Evolutionary conservation across 805 yeast species (phyloP), one percentile per base, ranked within the genome.

Genomic region (Myxozyma vanderwaltii): DNA sequence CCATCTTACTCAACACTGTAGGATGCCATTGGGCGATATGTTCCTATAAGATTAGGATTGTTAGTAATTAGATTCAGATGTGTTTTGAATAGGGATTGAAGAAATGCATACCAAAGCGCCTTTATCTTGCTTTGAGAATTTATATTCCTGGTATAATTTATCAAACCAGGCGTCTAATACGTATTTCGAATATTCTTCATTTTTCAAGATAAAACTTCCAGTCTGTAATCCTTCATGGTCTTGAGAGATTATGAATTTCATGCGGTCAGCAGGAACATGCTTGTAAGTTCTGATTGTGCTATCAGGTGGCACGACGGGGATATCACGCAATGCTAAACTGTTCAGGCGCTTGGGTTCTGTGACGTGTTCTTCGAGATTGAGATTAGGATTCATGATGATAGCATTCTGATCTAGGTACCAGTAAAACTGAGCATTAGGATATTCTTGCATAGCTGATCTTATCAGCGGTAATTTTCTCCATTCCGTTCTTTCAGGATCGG

Each of bases 1-100:
- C 86, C 2, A 94, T 79, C 68, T 84, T 86, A 55, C 87, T 80
- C 65, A 94, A 77, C 27, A 88, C 75, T 29, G 81, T 83, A 12
- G 97, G 96, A 71, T 92, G 99, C 99, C 98, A 94, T 73, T 90
- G 97, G 66, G 91, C 77, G 46, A 91, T 77, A 71, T 94, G 98
- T 23, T 63, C 66, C 61, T 57, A 7, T 8, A 19, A 2, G 3
- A 21, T 51, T 41, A 56, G 35, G 15, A 47, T 19, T 21, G 19
- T 17, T 15, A 27, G 12, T 33, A 17, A 8, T n/a, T 13, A 35
- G n/a, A 44, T 23, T n/a, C n/a, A n/a, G n/a, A n/a, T n/a, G n/a
- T n/a, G n/a, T n/a, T n/a, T n/a, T n/a, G n/a, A n/a, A n/a, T n/a
- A n/a, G n/a, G n/a, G 23, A 3, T 4, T 12, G n/a, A 3, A 17